phyloP scores from a whole-genome alignment of 352 stramenopile species.

The Pythium plurisporium region DNA sequence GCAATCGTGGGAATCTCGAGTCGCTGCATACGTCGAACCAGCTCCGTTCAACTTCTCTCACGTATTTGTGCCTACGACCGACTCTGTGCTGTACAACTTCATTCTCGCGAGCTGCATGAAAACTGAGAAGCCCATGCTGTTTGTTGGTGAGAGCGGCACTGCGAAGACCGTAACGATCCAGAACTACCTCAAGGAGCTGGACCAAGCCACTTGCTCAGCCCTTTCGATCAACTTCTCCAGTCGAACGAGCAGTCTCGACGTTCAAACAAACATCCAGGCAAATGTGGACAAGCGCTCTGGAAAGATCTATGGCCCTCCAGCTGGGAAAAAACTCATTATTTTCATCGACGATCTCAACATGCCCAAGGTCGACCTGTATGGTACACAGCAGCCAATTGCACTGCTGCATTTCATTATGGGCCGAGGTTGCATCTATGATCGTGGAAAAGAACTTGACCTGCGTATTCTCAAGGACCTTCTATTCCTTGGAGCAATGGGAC shows the following conservation, averaged over 20 bases:
- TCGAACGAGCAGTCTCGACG: conserved; percentile 90
- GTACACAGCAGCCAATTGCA: conserved; percentile 94
- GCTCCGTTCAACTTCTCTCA: conserved; percentile 92
- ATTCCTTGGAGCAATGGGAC: conserved; percentile 95
- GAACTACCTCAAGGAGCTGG: conserved; percentile 88
- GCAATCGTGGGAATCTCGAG: conserved; percentile 84
- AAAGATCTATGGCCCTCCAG: conserved; percentile 92
- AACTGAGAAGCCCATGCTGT: conserved; percentile 87
- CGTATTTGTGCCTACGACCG: conserved; percentile 94
- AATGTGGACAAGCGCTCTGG: conserved; percentile 95
- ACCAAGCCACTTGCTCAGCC: conserved; percentile 56
- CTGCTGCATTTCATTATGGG: conserved; percentile 93
- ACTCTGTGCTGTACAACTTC: conserved; percentile 93
- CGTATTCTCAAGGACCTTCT: conserved; percentile 91
- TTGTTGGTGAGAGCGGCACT: conserved; percentile 93
- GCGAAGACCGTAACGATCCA: conserved; percentile 96
- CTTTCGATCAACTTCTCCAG: conserved; percentile 93
- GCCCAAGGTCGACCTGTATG: conserved; percentile 95
- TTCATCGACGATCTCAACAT: conserved; percentile 98
- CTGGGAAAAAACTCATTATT: conserved; percentile 92
- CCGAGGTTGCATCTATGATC: conserved; percentile 91
- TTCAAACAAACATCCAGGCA: conserved; percentile 93
- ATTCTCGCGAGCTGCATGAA: conserved; percentile 86
- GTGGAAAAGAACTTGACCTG: conserved; percentile 93
- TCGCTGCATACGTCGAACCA: conserved; percentile 89